Percentiles rank a stretch among this genome's conserved stretches.
These are phyloP conservation scores for Leishmania mexicana DNA, from an alignment of 208 protist genomes.

Conservation along the genomic window DNA sequence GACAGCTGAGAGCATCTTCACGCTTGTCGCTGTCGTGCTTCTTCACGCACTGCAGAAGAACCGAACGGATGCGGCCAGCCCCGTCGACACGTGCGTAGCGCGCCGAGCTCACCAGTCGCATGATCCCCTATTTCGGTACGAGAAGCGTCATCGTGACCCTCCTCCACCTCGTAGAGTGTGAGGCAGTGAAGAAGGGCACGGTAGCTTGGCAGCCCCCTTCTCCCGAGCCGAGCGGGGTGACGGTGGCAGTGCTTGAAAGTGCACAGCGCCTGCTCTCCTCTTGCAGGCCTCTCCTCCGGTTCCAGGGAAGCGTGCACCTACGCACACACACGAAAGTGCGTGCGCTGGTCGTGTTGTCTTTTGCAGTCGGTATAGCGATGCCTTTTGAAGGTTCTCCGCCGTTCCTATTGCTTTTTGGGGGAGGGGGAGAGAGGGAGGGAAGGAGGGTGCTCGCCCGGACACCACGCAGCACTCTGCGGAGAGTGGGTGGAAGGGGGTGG, in stretches of 20 bases:
- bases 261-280: neutral
- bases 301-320: neutral
- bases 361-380: neutral
- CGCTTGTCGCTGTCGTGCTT: neutral
- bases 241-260: neutral
- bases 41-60: neutral
- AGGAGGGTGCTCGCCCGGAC: too few species aligned
- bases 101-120: neutral
- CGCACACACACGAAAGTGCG: neutral
- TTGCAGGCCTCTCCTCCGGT: neutral
- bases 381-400: neutral
- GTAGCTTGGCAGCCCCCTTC: neutral
- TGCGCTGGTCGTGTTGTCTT: neutral
- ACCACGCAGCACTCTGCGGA: too few species aligned
- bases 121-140: neutral
- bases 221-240: neutral
- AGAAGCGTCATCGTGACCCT: neutral
- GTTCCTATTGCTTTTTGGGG: neutral
- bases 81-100: neutral
- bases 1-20: neutral
- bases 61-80: neutral
- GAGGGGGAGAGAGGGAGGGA: neutral
- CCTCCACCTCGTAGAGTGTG: neutral
- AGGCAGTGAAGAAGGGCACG: neutral
- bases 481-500: neutral